phyloP scores from a whole-genome alignment of 2,329 filamentous ascomycete species.

The Trichoderma sp. region DNA sequence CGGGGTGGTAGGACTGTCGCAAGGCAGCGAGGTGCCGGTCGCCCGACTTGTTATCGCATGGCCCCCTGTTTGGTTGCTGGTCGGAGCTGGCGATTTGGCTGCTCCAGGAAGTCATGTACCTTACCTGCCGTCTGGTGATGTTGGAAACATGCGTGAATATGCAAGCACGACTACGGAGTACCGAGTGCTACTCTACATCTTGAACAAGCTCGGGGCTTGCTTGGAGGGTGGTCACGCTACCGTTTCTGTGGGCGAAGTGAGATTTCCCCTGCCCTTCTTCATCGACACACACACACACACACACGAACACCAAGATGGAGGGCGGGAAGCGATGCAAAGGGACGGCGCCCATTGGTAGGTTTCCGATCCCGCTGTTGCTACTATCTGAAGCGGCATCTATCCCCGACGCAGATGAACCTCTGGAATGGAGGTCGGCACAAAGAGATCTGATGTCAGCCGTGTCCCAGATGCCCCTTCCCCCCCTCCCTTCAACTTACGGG shows the following conservation, averaged over 20 bases:
- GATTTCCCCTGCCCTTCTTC: neutral
- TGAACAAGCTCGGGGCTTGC: too few relatives aligned
- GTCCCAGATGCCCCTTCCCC: too few relatives aligned
- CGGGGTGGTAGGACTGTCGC: too few relatives aligned
- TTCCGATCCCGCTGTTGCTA: neutral
- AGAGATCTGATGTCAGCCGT: too few relatives aligned
- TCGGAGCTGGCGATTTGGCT: neutral
- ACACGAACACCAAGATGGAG: neutral
- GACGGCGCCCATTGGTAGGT: neutral
- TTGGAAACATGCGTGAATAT: neutral
- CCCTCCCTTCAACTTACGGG: too few relatives aligned
- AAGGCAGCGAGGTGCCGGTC: conserved; percentile 1
- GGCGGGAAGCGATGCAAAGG: neutral
- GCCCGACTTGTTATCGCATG: neutral
- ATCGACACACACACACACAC: neutral
- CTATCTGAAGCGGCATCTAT: neutral
- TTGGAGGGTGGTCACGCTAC: neutral
- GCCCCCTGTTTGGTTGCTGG: neutral
- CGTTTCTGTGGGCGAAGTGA: neutral
- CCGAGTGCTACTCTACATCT: neutral
- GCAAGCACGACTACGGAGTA: neutral
- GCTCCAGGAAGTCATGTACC: neutral
- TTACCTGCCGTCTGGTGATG: neutral
- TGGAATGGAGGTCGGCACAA: too few relatives aligned
- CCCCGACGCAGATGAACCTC: too few relatives aligned